Percentiles rank a stretch among this genome's conserved stretches.
phyloP scores from a whole-genome alignment of 2,329 filamentous ascomycete species.

The Trematosphaeria pertusa region DNA sequence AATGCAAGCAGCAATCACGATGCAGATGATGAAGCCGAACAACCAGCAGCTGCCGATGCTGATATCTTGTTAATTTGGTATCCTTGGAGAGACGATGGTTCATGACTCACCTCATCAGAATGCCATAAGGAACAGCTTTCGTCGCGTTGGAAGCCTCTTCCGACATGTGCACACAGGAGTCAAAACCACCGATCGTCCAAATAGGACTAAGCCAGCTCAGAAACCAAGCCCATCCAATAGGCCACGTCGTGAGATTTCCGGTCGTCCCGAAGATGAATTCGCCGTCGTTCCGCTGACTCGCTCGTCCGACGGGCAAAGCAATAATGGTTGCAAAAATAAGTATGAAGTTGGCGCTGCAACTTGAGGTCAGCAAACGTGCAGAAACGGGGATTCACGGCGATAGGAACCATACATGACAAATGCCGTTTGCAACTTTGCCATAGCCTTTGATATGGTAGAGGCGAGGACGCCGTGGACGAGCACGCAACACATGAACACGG shows the following conservation, averaged over 20 bases:
- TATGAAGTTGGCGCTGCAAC: constrained; percentile 57
- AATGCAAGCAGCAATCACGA: constrained; percentile 66
- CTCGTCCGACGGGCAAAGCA: constrained; percentile 33
- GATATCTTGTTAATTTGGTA: not conserved
- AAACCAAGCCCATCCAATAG: constrained; percentile 61
- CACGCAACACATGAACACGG: constrained; percentile 63
- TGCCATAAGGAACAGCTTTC: constrained; percentile 65
- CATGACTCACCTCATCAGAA: constrained; percentile 53
- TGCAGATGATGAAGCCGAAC: constrained; percentile 64
- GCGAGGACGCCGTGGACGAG: constrained; percentile 62
- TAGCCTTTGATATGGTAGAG: constrained; percentile 60
- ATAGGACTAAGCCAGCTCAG: constrained; percentile 67
- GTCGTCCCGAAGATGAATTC: constrained; percentile 63
- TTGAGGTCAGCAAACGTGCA: too few relatives aligned
- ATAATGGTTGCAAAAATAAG: constrained; percentile 65
- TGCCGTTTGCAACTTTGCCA: constrained; percentile 65
- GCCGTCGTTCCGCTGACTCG: constrained; percentile 27
- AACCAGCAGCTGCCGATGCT: constrained; percentile 55
- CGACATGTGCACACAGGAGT: constrained; percentile 57
- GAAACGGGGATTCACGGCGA: too few relatives aligned
- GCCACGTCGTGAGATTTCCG: constrained; percentile 64
- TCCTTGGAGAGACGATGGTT: not conserved
- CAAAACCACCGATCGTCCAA: constrained; percentile 59
- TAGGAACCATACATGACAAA: constrained; percentile 58
- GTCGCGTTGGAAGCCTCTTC: constrained; percentile 68